Evolutionary conservation across 2,329 filamentous ascomycete species (phyloP).

Genomic region (Xylariaceae sp.): DNA sequence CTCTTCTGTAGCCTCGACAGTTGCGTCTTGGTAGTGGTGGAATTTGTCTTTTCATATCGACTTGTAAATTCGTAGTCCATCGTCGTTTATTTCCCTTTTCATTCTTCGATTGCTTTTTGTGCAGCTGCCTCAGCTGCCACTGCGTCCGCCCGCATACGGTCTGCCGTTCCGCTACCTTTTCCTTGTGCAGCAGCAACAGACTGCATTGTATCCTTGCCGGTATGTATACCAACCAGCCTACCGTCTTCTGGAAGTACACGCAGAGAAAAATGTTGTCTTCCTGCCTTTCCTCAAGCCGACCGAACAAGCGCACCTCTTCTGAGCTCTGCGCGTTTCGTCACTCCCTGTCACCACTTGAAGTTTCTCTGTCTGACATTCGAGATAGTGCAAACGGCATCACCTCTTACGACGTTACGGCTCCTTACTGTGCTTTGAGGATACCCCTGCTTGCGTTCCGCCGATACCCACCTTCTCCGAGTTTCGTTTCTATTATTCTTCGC

Average conservation of each 20-base stretch:
- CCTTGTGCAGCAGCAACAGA: neutral
- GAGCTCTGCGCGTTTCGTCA: constrained; percentile 4
- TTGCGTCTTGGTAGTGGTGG: too few species aligned
- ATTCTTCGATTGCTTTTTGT: neutral
- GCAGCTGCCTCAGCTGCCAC: neutral
- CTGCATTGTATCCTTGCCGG: constrained; percentile 7
- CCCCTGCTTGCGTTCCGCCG: constrained; percentile 22
- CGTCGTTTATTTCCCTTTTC: neutral
- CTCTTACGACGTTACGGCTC: constrained; percentile 31
- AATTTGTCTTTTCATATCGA: too few species aligned
- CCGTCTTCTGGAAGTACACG: neutral
- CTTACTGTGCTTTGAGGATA: constrained; percentile 36
- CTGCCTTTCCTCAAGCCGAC: neutral
- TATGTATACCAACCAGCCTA: neutral
- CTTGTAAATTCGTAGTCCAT: neutral
- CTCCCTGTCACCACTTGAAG: constrained; percentile 5
- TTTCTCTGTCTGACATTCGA: constrained; percentile 6
- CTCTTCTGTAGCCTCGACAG: too few species aligned
- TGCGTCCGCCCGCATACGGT: constrained; percentile 10
- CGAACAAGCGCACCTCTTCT: neutral
- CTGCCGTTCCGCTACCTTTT: constrained; percentile 4
- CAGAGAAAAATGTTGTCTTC: neutral
- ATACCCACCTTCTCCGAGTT: neutral
- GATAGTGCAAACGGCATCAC: neutral
- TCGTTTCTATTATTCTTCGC: neutral